A percentile compares a stretch with the other conserved stretches of the same genome.
Conservation (phyloP, 768 basidiomycete genomes). For the Fibroporia radiculosa region DNA sequence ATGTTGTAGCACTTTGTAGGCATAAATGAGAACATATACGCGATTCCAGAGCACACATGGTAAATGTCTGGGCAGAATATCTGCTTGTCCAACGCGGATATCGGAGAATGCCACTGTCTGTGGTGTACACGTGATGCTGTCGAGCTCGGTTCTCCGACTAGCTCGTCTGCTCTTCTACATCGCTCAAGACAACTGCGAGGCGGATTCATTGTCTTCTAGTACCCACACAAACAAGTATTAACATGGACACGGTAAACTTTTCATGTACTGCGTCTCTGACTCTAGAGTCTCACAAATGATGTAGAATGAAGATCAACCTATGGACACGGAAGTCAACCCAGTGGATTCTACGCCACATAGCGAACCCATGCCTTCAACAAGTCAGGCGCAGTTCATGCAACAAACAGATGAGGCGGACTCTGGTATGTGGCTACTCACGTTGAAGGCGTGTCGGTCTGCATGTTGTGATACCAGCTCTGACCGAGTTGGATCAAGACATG, state of each 20-base stretch:
- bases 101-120: not conserved
- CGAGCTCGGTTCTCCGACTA: conserved; percentile 1
- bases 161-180: not conserved
- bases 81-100: no score
- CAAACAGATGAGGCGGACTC: not conserved
- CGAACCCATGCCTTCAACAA: conserved; percentile 4
- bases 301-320: conserved; percentile 14
- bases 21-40: no score
- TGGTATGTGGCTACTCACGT: not conserved
- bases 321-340: conserved; percentile 16
- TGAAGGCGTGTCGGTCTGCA: conserved; percentile 4
- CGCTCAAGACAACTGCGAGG: not conserved
- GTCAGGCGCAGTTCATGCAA: not conserved
- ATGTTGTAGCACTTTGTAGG: no score
- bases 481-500: conserved; percentile 17
- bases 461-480: conserved; percentile 14
- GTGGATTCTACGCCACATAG: conserved; percentile 6
- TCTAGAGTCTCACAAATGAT: not conserved
- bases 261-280: not conserved
- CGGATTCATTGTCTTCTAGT: no score
- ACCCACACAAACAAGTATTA: no score
- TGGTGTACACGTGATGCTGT: not conserved
- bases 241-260: conserved; percentile 11
- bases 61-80: no score
- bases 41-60: no score